Evolutionary conservation across 2,329 filamentous ascomycete species (phyloP), one percentile per base, ranked within the genome.

Genomic region (Talaromyces sp.): DNA sequence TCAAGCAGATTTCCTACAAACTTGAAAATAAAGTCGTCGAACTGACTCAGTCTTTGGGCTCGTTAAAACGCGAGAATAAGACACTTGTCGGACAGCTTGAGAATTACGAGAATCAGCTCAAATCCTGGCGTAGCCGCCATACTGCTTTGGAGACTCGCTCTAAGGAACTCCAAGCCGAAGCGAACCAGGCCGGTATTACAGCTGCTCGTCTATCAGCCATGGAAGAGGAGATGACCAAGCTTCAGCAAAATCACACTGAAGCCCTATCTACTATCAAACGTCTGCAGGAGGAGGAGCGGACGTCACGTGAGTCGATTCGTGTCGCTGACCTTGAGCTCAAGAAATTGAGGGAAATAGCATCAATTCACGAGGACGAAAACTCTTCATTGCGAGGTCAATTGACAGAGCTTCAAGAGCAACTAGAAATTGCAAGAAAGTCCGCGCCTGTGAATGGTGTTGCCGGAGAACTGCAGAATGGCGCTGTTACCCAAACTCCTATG

Each of bases 1-100:
- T 99, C 77, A 98, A 98, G 85, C 94, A 98, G 80, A 99, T 99
- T 71, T 98, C 95, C 2, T 99, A 99, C 85, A 98, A 97, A 84
- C 84, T 99, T 72, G 95, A 99, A 79, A 98, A 99, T 86, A 99
- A 99, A 87, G 95, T 99, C 68, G 92, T 99, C 68, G 95, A 99
- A 82, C 86, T 99, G 73, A 99, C 95, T 1, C 95, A 99, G 78
- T 92, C 90, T 59, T 81, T 99, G 72, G 93, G 95, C 70, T 89
- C 92, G 10, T 90, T 97, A 85, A 97, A 96, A 83, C 87, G 89
- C 68, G 92, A 97, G 81, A 99, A 99, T 86, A 97, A 96, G 84
- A 86, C 87, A 66, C 85, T 99, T 67, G 84, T 90, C 71, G 89
- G 87, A 41, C 93, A 98, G 78, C 90, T 99, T 58, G 92, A 97